Evolutionary conservation across 179 eudicot genomes (phyloP).

Genomic region (Gypsophila paniculata): DNA sequence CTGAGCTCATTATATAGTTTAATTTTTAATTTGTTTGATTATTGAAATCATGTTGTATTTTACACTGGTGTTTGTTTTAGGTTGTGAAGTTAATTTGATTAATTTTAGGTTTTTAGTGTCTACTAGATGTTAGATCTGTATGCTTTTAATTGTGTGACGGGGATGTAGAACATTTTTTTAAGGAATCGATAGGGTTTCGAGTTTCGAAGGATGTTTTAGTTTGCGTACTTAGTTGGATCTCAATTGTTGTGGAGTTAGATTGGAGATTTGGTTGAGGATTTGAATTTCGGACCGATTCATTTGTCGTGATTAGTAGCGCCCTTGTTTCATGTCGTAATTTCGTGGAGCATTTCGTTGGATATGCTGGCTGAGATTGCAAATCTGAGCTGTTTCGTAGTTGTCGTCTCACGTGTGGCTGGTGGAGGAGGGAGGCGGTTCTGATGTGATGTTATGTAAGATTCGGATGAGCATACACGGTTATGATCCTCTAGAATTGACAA

Average conservation of each 20-base stretch:
- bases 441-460: neutral
- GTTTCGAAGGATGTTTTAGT: neutral
- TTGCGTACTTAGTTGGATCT: constrained; percentile 17
- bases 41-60: neutral
- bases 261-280: neutral
- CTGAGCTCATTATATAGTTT: neutral
- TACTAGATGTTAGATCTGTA: neutral
- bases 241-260: neutral
- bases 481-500: neutral
- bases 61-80: neutral
- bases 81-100: neutral
- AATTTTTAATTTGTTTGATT: neutral
- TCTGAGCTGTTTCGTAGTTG: neutral
- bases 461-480: neutral
- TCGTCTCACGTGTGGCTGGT: neutral
- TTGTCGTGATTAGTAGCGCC: neutral
- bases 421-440: neutral
- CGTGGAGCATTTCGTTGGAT: neutral
- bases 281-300: neutral
- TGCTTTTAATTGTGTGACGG: neutral
- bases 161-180: constrained; percentile 10
- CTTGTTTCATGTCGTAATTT: neutral
- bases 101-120: neutral
- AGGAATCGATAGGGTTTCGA: neutral
- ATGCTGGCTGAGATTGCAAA: neutral